Evolutionary conservation across 225 moss, liverwort and hornwort genomes (phyloP), one percentile per base, ranked within the genome.

Genomic region (Straminergon stramineum): DNA sequence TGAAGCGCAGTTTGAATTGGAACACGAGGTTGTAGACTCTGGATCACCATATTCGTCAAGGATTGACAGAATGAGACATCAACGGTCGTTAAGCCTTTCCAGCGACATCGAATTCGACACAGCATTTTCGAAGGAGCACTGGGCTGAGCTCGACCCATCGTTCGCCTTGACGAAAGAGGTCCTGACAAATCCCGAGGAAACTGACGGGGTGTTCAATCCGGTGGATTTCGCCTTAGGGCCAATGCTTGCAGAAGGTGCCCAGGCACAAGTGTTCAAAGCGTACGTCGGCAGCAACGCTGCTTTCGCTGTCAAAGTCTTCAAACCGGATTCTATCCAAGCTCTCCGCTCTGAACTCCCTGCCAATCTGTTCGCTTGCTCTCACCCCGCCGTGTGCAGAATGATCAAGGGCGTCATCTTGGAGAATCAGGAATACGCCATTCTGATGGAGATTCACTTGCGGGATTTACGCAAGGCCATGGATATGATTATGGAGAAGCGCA

Each of bases 391-490:
- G 30, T 90, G 82, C 83, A 75, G 82, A 56, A 81, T 86, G n/a
- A 87, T 90, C 75, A 76, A 86, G 41, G 90, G 83, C 7, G 57
- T 83, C 32, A 6, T 75, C 17, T 19, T 90, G 66, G 83, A 76
- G 27, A 56, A 64, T 75, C 55, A 66, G 34, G 37, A 53, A n/a
- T 90, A 28, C 56, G 90, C 53, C 35, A 90, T 90, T 48, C 65
- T 87, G 64, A 90, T 90, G 90, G 86, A 90, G 66, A 65, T 87
- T 15, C 82, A 90, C 83, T 48, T 87, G 82, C 27, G 17, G 7
- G 87, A 90, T 61, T 68, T 87, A 51, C 87, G 87, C 83, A 87
- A 83, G 77, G 75, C 87, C 19, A 84, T 87, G 90, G 87, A 90
- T 41, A 34, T 68, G 34, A 84, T 87, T 43, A 75, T 79, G 78